Conservation (phyloP, 2,329 filamentous ascomycete genomes). For the Myriosclerotinia duriaeana region DNA sequence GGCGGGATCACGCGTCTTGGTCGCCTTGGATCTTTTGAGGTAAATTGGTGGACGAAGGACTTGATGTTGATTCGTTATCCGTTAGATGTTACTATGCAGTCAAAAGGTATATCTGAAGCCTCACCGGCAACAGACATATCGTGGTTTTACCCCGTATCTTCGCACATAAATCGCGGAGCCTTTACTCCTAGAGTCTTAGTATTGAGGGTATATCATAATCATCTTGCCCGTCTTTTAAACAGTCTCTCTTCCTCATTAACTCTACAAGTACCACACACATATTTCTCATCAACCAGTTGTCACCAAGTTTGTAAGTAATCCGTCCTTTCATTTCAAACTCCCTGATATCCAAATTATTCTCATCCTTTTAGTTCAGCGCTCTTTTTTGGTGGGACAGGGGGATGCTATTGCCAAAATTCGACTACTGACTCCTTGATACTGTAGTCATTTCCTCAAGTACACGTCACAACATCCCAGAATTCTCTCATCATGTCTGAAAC, state of each 20-base stretch:
- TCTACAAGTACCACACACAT: neutral
- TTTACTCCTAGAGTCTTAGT: neutral
- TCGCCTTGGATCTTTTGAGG: too few species aligned
- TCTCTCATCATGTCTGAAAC: neutral
- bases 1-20: too few species aligned
- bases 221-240: neutral
- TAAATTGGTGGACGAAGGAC: neutral
- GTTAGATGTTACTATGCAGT: neutral
- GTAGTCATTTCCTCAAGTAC: neutral
- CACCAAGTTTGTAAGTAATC: neutral
- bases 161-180: neutral
- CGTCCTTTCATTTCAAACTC: neutral
- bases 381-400: neutral
- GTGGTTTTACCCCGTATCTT: neutral
- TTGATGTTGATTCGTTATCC: neutral
- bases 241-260: neutral
- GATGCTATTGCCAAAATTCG: fast-evolving
- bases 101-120: neutral
- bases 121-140: neutral
- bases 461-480: neutral
- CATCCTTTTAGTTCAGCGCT: too few species aligned
- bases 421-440: neutral
- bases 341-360: too few species aligned
- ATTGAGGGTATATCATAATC: neutral
- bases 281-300: neutral